Base-by-base conservation (phyloP, 768 basidiomycete genomes). In the Myochromella boudieri region DNA sequence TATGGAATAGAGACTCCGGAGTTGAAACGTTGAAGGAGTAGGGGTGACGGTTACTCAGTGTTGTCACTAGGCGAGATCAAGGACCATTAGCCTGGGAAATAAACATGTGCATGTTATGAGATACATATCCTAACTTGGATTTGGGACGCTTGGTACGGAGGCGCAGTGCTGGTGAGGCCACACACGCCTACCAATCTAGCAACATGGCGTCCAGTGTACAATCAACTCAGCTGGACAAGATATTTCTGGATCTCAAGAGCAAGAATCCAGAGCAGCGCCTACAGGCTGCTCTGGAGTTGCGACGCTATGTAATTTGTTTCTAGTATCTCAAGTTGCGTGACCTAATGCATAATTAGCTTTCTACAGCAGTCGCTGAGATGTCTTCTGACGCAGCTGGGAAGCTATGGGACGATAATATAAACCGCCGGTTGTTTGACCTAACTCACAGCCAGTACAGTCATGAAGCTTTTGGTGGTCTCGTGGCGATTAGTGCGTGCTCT, bases 391-490 rank as follows among this genome's bases (percentile, higher is more conserved):
- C 82, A 10, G 84, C 85, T 8, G 78, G 82, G 0, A 90, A 91
- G 61, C 69, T 92, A 39, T 93, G 90, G 89, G 88, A 92, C 51
- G 86, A 91, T 53, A 82, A 81, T 46, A 86, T 95, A 56, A 92
- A 85, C 61, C 77, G 81, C 52, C 72, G 82, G 28, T 70, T 95
- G 43, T 91, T 92, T 60, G 85, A 88, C 55, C 77, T 93, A 36
- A 85, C 89, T 47, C 91, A 94, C 60, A 89, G 87, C 57, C 83
- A 84, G 60, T 84, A 82, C 60, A 80, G 75, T 42, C 71, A 76
- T 18, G 92, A 95, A 63, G 87, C 89, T 53, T 78, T 93, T 44
- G 95, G 92, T 11, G 94, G 92, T 26, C 70, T 97, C 26, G 66
- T 86, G 44, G 94, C 93, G 18, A 97, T 97, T 60, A 88, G 92